phyloP scores from a whole-genome alignment of 345 rosid genomes.

The Populus pruinosa region DNA sequence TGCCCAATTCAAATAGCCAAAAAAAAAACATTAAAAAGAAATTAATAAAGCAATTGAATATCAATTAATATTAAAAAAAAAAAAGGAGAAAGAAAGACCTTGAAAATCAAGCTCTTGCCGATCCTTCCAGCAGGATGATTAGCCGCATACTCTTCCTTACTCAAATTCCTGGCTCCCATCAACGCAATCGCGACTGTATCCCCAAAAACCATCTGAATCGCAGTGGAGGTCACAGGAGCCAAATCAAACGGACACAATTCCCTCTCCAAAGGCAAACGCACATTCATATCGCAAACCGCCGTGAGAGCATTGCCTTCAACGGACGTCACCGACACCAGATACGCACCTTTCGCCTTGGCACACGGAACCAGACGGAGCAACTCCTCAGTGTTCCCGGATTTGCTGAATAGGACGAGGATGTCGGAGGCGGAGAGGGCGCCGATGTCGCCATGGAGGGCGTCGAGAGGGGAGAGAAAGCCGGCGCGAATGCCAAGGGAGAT shows the following conservation, averaged over 20 bases:
- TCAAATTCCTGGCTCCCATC: conserved; percentile 81
- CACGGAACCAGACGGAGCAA: conserved; percentile 87
- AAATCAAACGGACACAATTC: conserved; percentile 91
- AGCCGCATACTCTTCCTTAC: conserved; percentile 77
- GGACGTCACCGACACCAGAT: conserved; percentile 75
- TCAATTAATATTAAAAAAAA: neutral
- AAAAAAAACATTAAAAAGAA: neutral
- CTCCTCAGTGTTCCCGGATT: conserved; percentile 88
- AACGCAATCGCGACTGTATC: conserved; percentile 96
- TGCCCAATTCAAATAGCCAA: neutral
- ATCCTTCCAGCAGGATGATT: conserved; percentile 98
- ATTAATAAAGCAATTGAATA: neutral
- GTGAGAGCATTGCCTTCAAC: conserved; percentile 66
- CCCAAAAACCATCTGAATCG: conserved; percentile 98
- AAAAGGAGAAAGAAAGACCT: conserved; percentile 36
- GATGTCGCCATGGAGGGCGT: conserved; percentile 93
- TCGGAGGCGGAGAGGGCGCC: conserved; percentile 57
- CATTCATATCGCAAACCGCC: conserved; percentile 66
- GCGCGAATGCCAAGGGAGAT: conserved; percentile 76
- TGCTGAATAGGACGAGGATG: conserved; percentile 71
- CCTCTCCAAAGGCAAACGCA: conserved; percentile 78
- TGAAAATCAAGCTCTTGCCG: conserved; percentile 87
- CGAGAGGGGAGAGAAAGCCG: conserved; percentile 75
- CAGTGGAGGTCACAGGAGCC: conserved; percentile 96
- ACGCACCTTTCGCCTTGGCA: conserved; percentile 70